Evolutionary conservation across 2,329 filamentous ascomycete species (phyloP), one percentile per base, ranked within the genome.

Genomic region (Ceratocystiopsis sp.): DNA sequence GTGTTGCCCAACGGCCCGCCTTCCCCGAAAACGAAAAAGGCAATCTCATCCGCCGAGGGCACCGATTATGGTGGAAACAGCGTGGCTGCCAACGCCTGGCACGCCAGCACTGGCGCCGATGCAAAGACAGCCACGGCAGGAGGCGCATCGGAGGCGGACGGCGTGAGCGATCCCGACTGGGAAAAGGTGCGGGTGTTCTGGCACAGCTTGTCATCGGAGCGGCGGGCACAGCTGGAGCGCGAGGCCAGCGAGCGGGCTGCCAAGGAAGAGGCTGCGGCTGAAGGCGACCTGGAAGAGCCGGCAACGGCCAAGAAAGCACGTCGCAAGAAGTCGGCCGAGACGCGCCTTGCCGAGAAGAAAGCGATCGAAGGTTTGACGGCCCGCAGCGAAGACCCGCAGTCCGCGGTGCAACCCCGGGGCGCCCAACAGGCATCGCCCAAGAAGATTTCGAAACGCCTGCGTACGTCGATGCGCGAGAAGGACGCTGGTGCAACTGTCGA

Each of bases 121-220:
- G 25, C 25, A 11, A 29, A 29, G 25, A 29, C 18, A 17, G 21
- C 21, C n/a, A 42, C 15, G 25, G 32, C 13, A 11, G 37, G 37
- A 10, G 36, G 25, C 38, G 35, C n/a, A 16, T 19, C 21, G 16
- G 25, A 18, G 11, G 21, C 35, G 9, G 29, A 38, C 5, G 35
- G 42, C n/a, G 34, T 37, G 5, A 42, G 44, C 44, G 11, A 42
- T 50, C 41, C 61, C 66, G 73, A 80, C 43, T 85, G 80, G 82
- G 73, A 77, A 48, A 67, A 71, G 42, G 72, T 78, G 15, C 81
- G 80, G 52, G 63, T 71, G 0, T 84, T 80, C 52, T 85, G 80
- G 81, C 75, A 69, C 48, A 72, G 73, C 42, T 58, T 85, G 8
- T 77, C 70, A 9, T 63, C 66, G 2, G 71, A 80, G 32, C 74